Evolutionary conservation across 306 rosid genomes (phyloP).

Genomic region (Sicyos baderoa): DNA sequence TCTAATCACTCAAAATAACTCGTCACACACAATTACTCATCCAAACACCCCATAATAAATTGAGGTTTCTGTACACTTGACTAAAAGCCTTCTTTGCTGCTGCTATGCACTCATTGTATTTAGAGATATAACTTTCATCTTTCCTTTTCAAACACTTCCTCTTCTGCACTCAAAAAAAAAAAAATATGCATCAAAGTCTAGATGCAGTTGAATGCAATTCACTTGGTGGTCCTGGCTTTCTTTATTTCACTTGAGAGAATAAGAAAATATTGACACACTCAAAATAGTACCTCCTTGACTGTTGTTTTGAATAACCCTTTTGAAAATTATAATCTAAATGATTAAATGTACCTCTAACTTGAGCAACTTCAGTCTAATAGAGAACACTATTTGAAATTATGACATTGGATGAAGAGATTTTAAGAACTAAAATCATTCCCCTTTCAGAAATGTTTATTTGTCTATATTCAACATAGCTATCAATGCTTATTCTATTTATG

Average conservation of each 20-base stretch:
- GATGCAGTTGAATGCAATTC: conserved; percentile 17
- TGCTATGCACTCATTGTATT: not conserved
- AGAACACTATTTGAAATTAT: conserved; percentile 1
- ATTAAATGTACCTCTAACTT: conserved; percentile 18
- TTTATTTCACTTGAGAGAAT: conserved; percentile 6
- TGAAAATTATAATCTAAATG: conserved; percentile 15
- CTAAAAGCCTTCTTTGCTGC: not conserved
- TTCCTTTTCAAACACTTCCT: conserved; percentile 1
- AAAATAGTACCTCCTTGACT: not conserved
- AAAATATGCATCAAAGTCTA: not conserved
- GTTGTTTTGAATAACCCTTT: conserved; percentile 13
- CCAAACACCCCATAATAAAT: not conserved
- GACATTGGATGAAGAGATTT: conserved; percentile 9
- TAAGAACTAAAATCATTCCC: not conserved
- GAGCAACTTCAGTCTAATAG: conserved; percentile 5
- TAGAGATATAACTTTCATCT: not conserved
- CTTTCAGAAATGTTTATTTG: not conserved
- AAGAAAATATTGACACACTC: not conserved
- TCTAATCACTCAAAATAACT: no score
- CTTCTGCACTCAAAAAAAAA: conserved; percentile 3
- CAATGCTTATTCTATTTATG: conserved; percentile 7
- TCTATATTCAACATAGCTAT: not conserved
- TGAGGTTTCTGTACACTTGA: not conserved
- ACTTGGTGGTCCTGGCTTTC: conserved; percentile 1
- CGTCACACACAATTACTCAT: no score